These are phyloP conservation scores for Ophiostoma sp. DNA, from an alignment of 2,329 filamentous ascomycete genomes.

Conservation along the genomic window DNA sequence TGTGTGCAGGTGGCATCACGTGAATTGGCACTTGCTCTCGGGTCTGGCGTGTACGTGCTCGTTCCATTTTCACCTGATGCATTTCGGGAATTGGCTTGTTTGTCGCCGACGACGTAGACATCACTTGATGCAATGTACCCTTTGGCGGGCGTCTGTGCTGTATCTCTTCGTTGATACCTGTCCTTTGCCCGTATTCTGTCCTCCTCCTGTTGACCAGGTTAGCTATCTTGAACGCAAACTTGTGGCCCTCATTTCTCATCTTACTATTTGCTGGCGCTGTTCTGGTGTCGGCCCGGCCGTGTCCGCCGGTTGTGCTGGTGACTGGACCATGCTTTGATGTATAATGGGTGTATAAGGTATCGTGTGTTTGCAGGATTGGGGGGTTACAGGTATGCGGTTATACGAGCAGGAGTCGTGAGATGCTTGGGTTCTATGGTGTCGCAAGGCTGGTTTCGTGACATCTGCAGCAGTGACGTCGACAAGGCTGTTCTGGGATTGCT, in stretches of 20 bases:
- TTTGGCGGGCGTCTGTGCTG: slow-evolving; percentile 48
- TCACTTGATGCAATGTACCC: slow-evolving; percentile 67
- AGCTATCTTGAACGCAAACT: neutral
- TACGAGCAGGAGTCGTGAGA: neutral
- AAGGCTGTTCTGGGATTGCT: slow-evolving; percentile 3
- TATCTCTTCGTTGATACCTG: slow-evolving; percentile 64
- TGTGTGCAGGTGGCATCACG: neutral
- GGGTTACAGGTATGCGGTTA: neutral
- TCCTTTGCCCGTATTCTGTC: slow-evolving; percentile 20
- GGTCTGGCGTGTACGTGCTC: slow-evolving; percentile 20
- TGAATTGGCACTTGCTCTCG: neutral
- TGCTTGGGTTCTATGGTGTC: neutral
- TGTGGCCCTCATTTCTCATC: neutral
- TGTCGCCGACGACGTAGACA: slow-evolving; percentile 48
- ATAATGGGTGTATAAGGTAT: neutral
- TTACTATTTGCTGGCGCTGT: neutral
- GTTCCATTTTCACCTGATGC: neutral
- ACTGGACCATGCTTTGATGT: slow-evolving; percentile 1
- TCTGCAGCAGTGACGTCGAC: neutral
- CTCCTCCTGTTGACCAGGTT: slow-evolving; percentile 11
- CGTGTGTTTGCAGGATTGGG: neutral
- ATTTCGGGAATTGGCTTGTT: slow-evolving; percentile 2
- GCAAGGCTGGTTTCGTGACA: neutral
- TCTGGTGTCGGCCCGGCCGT: neutral
- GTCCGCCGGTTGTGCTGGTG: neutral